Percentiles rank a stretch among this genome's conserved stretches.
phyloP scores from a whole-genome alignment of 1,284 basidiomycete species.

The Mixia osmundae region DNA sequence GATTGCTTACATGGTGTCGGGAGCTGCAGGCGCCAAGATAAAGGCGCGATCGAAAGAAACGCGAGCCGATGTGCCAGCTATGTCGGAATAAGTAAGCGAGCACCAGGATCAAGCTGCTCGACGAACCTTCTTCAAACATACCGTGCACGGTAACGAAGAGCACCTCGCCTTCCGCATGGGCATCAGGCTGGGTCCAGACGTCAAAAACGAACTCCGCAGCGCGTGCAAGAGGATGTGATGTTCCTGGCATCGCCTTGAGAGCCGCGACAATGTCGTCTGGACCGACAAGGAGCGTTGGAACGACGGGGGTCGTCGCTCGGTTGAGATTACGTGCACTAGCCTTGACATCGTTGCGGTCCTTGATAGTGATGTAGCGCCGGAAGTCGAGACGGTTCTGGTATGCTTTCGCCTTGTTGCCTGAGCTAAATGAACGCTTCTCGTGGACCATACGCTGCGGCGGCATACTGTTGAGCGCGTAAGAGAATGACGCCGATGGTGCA shows the following conservation, averaged over 20 bases:
- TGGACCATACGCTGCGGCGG: too few species aligned
- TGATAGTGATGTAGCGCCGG: too few species aligned
- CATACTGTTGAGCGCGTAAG: conserved; percentile 63
- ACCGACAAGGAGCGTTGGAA: conserved; percentile 53
- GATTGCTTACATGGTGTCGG: conserved; percentile 40
- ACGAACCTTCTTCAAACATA: conserved; percentile 74
- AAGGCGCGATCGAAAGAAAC: conserved; percentile 88
- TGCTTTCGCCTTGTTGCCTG: too few species aligned
- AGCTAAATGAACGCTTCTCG: too few species aligned
- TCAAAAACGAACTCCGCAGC: conserved; percentile 72
- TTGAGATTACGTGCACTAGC: too few species aligned
- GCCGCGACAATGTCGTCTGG: conserved; percentile 39
- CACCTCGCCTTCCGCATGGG: conserved; percentile 37
- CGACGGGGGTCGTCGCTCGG: too few species aligned
- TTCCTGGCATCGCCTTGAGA: conserved; percentile 42
- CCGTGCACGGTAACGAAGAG: conserved; percentile 73
- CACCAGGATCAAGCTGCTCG: conserved; percentile 30
- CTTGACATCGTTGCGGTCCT: too few species aligned
- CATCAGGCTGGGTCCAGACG: conserved; percentile 34
- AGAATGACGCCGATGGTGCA: conserved; percentile 62
- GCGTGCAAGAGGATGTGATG: conserved; percentile 44
- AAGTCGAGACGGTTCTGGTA: too few species aligned
- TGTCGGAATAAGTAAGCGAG: not conserved
- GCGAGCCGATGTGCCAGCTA: conserved; percentile 8
- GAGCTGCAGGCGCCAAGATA: conserved; percentile 52